Base-by-base conservation (phyloP, 78 protist genomes). In the Dictyostelium citrinum region DNA sequence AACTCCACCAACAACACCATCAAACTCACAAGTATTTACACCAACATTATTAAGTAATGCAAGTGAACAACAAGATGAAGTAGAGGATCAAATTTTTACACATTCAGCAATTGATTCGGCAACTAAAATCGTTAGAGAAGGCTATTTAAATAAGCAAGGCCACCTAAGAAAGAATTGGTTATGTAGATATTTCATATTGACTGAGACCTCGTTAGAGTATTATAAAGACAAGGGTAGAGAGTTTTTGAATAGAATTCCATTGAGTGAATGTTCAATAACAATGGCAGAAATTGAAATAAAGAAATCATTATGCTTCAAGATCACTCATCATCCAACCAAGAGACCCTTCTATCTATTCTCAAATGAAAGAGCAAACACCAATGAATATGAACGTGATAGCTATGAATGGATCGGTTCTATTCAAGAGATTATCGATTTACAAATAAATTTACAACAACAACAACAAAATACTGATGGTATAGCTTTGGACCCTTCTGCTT, bases 141-240 rank as follows among this genome's bases (percentile, higher is more conserved):
- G 93, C n/a, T 78, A 43, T 78, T 55, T 88, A 16, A 88, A 88
- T 49, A 88, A 88, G 49, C 93, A 88, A 49, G 93, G 93, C 24
- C 93, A 88, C 49, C 60, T 88, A 31, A n/a, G 93, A 27, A 88
- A 88, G 93, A 88, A 88, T 60, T 88, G 93, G 93, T 49, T 88
- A 33, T 82, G 76, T 29, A 78, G 93, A 61, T 88, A 88, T 31
- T 88, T 88, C 70, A 78, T 88, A 33, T 29, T 88, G 46, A 88
- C 93, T 0, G 85, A 78, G 22, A 78, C 70, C 6, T 78, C 80
- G 6, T 68, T 88, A 12, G 93, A 88, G 33, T 88, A 88, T 43
- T 88, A 78, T 67, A 76, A 78, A 31, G 85, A 76, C 1, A 78
- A 88, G 20, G 85, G 81, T 16, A 41, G 33, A 29, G 67, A 55